Percentiles rank a stretch among this genome's conserved stretches.
Conservation (phyloP, 441 rosid species). For the Codiaeum variegatum region DNA sequence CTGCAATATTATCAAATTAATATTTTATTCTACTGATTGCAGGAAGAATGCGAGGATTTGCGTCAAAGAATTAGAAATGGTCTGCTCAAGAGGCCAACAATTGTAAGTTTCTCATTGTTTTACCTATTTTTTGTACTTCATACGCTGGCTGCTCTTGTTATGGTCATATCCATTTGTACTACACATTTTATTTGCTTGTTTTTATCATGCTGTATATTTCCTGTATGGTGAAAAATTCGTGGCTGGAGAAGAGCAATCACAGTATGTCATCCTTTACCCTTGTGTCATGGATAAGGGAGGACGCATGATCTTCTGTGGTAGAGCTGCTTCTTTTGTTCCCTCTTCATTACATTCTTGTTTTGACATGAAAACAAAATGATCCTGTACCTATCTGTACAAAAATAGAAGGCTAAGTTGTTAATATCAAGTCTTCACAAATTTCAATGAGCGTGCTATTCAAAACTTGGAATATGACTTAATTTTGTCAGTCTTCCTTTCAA, state of each 20-base stretch:
- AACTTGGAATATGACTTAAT: neutral
- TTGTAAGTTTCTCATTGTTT: constrained; percentile 36
- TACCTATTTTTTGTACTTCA: neutral
- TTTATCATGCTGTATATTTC: constrained; percentile 1
- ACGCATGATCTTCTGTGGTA: neutral
- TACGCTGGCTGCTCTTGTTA: neutral
- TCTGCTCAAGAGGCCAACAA: constrained; percentile 37
- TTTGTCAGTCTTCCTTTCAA: neutral
- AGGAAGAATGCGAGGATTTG: constrained; percentile 62
- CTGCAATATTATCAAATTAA: neutral
- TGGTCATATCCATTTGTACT: neutral
- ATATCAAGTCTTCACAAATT: neutral
- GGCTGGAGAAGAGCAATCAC: neutral
- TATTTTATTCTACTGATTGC: constrained; percentile 25
- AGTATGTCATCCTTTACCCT: neutral
- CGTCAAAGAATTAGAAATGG: constrained; percentile 35
- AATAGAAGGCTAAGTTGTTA: neutral
- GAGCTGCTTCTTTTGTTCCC: neutral
- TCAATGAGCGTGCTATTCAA: neutral
- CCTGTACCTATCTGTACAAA: neutral
- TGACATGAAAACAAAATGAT: neutral
- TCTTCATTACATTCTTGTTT: neutral
- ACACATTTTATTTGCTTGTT: neutral
- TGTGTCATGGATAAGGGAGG: neutral
- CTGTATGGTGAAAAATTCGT: neutral